Base-by-base conservation (phyloP, 2,329 filamentous ascomycete species). In the Neurospora sp. region DNA sequence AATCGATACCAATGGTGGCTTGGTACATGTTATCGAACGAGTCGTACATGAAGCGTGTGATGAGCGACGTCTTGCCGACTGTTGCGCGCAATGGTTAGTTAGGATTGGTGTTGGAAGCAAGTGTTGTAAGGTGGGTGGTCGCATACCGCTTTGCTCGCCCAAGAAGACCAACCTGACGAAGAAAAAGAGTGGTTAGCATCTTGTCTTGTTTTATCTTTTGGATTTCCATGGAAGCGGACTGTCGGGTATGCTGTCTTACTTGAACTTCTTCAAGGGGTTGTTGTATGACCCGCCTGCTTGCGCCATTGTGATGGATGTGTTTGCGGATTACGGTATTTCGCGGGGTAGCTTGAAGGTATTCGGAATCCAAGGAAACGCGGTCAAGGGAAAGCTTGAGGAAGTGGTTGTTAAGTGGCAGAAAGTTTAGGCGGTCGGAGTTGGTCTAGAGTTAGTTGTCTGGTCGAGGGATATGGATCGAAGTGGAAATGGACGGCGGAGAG, bases 11-110 rank as follows among this genome's bases (percentile, higher is more conserved):
- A 79, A 99, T 98, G 46, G 96, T 99, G 70, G 96, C 96, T 83
- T 99, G 96, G 84, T 99, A 99, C 86, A 95, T 98, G 84, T 97
- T 97, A 86, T 99, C 96, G 85, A 99, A 99, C 67, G 96, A 98
- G 83, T 99, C 96, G 86, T 99, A 99, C 96, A 99, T 99, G 86
- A 99, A 99, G 74, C 96, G 91, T 75, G 96, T 99, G 81, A 99
- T 99, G 77, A 99, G 84, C 73, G 96, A 99, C 39, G 96, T 99
- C 85, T 99, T 99, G 80, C 96, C 96, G 77, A 99, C 96, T 98
- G 80, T 74, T 42, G 52, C 52, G 52, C 52, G 52, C 52, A 62
- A 62, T 17, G 68, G n/a, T n/a, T 28, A 69, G 66, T 71, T 36
- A 72, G 71, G 38, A 43, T 66, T 2, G 28, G 10, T 13, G 17